These are phyloP conservation scores for Phytophthora europaea DNA, from an alignment of 352 stramenopile genomes.

Conservation along the genomic window DNA sequence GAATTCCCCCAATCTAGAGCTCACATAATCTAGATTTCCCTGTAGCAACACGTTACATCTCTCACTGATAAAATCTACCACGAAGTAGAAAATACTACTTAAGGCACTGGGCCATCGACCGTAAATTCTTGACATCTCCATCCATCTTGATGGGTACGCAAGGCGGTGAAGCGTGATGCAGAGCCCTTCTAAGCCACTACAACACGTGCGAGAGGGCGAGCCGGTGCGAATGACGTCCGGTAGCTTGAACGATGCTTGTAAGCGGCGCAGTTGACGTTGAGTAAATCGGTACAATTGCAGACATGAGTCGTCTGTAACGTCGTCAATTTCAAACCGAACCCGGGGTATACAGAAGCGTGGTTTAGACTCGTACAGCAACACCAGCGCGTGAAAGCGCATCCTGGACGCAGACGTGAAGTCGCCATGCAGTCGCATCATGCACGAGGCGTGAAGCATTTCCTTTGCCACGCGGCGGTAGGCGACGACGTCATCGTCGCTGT, in stretches of 20 bases:
- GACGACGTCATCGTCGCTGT: not conserved
- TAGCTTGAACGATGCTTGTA: no score
- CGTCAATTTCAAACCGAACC: not conserved
- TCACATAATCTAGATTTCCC: not conserved
- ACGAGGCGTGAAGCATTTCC: not conserved
- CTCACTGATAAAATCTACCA: not conserved
- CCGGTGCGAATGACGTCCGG: no score
- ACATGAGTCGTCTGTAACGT: not conserved
- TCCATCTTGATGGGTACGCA: not conserved
- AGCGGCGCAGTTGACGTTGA: no score
- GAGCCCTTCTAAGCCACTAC: not conserved
- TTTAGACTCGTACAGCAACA: no score
- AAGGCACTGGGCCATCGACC: not conserved
- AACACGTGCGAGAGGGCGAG: no score
- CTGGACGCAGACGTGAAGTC: not conserved
- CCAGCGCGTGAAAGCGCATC: not conserved
- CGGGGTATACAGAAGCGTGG: not conserved
- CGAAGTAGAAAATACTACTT: not conserved
- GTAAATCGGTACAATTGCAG: not conserved
- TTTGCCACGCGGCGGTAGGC: not conserved
- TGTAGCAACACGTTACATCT: no score
- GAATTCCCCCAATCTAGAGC: not conserved
- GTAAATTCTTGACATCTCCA: not conserved
- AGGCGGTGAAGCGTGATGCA: not conserved
- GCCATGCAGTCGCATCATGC: not conserved